These are phyloP conservation scores for Globisporangium splendens DNA, from an alignment of 352 stramenopile genomes.

Conservation along the genomic window DNA sequence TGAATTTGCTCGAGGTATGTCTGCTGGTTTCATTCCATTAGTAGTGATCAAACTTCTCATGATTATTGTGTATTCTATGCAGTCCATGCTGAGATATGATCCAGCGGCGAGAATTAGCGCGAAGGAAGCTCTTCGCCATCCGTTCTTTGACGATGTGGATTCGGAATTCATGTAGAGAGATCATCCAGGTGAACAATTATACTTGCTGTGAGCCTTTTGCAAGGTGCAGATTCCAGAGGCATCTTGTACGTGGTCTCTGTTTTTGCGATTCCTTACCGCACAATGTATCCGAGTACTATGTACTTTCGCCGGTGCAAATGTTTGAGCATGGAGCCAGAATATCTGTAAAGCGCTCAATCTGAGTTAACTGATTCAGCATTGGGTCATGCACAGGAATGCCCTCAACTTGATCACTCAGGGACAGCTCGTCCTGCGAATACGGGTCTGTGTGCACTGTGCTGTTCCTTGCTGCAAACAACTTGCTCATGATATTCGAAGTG, in stretches of 20 bases:
- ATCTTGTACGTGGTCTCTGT: too few relatives aligned
- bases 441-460: neutral
- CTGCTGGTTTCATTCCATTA: neutral
- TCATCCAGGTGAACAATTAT: neutral
- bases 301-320: too few relatives aligned
- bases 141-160: slow-evolving; percentile 83
- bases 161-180: slow-evolving; percentile 55
- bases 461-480: slow-evolving; percentile 6
- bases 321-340: too few relatives aligned
- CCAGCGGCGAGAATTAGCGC: slow-evolving; percentile 67
- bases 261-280: too few relatives aligned
- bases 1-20: slow-evolving; percentile 64
- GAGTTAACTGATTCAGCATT: slow-evolving; percentile 53
- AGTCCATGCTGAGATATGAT: slow-evolving; percentile 78
- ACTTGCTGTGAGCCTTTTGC: too few relatives aligned
- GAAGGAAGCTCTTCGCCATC: slow-evolving; percentile 78
- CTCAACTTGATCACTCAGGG: slow-evolving; percentile 1
- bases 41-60: neutral
- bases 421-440: neutral
- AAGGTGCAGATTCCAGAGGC: too few relatives aligned
- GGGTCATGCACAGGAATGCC: slow-evolving; percentile 39
- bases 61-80: neutral
- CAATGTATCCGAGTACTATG: too few relatives aligned
- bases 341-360: slow-evolving; percentile 49
- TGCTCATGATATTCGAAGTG: slow-evolving; percentile 5